Evolutionary conservation across 352 stramenopile genomes (phyloP), one percentile per base, ranked within the genome.

Genomic region (Phytophthora sojae): DNA sequence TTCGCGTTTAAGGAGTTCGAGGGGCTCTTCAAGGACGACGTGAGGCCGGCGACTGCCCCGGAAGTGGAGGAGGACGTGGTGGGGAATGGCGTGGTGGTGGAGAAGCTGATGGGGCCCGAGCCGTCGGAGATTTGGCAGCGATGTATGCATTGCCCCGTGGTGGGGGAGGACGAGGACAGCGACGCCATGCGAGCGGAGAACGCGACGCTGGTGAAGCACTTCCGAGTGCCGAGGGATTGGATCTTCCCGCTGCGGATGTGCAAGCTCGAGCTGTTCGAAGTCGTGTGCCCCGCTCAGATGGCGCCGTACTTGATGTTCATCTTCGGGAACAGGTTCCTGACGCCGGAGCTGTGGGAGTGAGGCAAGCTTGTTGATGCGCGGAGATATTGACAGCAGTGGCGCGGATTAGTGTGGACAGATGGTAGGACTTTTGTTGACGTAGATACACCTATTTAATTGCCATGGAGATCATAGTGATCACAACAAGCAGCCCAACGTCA

Each of bases 241-340:
- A 52, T 91, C 2, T 79, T 89, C 19, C 83, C 82, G n/a, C 63
- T 87, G 7, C 64, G 71, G n/a, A 21, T 42, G 12, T 91, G 83
- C 50, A 68, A 61, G 2, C 42, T 90, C 4, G 69, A 86, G 56
- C 21, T 69, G 9, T 82, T 86, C 64, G 70, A 85, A 45, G 71
- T 89, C 2, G 73, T 72, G 58, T 91, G 83, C 29, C 83, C 83
- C 1, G 76, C 80, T 2, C 72, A 83, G 32, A 67, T 76, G 15
- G 66, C 69, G 12, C 58, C 53, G 14, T 90, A 91, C 63, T 68
- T 91, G 19, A 81, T 73, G 58, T 76, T 74, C 54, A 74, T 90
- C 15, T 91, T 89, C 59, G 83, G 82, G 26, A 84, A 90, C 49
- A 66, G 62, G 12, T 86, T 87, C 23, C 26, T 85, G 29, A 83